phyloP scores from a whole-genome alignment of 176 grass and related monocot genomes.

The Oryza glaberrima region DNA sequence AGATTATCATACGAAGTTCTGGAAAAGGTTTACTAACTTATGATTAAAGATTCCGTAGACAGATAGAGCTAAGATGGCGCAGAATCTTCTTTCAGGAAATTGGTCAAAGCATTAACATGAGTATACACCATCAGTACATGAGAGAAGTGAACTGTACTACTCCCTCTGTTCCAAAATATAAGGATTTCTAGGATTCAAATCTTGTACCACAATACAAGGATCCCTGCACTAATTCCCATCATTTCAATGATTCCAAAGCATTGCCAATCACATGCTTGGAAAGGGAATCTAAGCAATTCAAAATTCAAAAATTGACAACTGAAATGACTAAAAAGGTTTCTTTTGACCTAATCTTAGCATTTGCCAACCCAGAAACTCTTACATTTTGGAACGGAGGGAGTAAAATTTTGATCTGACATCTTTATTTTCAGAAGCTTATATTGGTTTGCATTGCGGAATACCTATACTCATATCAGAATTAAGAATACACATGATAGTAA shows the following conservation, averaged over 20 bases:
- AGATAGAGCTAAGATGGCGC: not conserved
- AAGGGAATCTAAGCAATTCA: not conserved
- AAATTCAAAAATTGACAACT: too few species aligned
- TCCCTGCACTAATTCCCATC: too few species aligned
- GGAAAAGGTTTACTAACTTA: not conserved
- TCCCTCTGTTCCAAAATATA: too few species aligned
- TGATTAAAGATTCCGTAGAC: not conserved
- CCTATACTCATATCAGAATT: not conserved
- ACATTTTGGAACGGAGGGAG: too few species aligned
- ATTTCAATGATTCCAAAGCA: too few species aligned
- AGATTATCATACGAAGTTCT: not conserved
- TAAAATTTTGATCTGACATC: not conserved
- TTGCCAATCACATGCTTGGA: too few species aligned
- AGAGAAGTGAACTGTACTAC: not conserved
- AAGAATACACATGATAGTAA: not conserved
- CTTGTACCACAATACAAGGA: too few species aligned
- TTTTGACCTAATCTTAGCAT: too few species aligned
- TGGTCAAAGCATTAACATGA: slow-evolving; percentile 12
- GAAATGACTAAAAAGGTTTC: too few species aligned
- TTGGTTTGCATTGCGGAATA: not conserved
- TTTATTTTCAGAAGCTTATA: not conserved
- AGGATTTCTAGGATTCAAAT: too few species aligned
- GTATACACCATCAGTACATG: not conserved
- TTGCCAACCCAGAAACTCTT: too few species aligned
- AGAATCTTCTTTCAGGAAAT: slow-evolving; percentile 3